A percentile compares a stretch with the other conserved stretches of the same genome.
phyloP scores from a whole-genome alignment of 305 asterid genomes.

The Solanum chacoense region DNA sequence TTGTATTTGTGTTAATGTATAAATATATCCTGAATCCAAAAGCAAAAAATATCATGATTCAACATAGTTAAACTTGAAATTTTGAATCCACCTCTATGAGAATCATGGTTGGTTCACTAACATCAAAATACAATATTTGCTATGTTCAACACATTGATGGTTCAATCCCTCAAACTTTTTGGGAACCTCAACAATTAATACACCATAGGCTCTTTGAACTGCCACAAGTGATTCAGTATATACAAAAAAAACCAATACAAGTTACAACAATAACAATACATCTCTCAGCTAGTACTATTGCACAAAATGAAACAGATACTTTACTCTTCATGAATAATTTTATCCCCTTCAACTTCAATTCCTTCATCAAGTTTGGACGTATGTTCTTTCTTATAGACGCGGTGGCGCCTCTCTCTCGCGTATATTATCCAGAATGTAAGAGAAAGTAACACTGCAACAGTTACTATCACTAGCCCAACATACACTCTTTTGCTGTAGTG shows the following conservation, averaged over 20 bases:
- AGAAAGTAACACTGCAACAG: slow-evolving; percentile 55
- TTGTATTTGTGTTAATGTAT: background rate
- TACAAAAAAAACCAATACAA: background rate
- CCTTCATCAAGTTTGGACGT: slow-evolving; percentile 14
- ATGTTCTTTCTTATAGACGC: slow-evolving; percentile 52
- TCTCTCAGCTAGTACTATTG: background rate
- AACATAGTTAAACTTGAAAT: background rate
- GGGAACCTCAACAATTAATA: background rate
- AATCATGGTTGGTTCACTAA: background rate
- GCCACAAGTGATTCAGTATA: background rate
- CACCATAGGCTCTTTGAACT: background rate
- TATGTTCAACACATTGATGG: background rate
- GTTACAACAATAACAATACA: background rate
- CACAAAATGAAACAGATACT: background rate
- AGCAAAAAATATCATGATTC: background rate
- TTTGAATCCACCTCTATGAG: accelerated
- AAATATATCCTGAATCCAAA: background rate
- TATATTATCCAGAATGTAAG: slow-evolving; percentile 68
- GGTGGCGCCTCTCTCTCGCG: slow-evolving; percentile 73
- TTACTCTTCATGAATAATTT: background rate
- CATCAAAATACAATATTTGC: background rate
- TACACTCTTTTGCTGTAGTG: slow-evolving; percentile 51
- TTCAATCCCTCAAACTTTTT: background rate
- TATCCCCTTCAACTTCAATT: slow-evolving; percentile 15
- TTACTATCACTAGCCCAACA: slow-evolving; percentile 60